Conservation (phyloP, 2,329 filamentous ascomycete genomes). For the Epichloe sp. region DNA sequence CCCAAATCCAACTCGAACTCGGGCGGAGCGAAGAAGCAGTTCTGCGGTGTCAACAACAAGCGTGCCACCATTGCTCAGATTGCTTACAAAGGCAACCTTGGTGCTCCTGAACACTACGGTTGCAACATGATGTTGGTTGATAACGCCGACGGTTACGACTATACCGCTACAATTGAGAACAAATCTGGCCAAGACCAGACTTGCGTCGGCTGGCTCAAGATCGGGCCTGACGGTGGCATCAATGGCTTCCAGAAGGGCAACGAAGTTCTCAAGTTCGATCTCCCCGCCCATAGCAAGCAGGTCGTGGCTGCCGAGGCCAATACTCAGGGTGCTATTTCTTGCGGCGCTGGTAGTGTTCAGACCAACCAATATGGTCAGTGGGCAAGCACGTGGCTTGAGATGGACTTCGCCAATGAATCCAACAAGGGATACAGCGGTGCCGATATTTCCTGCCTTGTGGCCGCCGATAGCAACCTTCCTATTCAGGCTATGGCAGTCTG, state of each 20-base stretch:
- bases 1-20: constrained; percentile 10
- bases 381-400: constrained; percentile 35
- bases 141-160: constrained; percentile 28
- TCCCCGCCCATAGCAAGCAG: constrained; percentile 24
- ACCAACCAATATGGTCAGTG: constrained; percentile 27
- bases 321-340: constrained; percentile 36
- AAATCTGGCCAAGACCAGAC: constrained; percentile 20
- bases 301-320: constrained; percentile 31
- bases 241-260: constrained; percentile 36
- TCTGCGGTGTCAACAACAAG: constrained; percentile 28
- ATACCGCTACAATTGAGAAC: constrained; percentile 29
- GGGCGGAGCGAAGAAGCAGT: constrained; percentile 14
- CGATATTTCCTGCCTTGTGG: constrained; percentile 36
- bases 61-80: constrained; percentile 34
- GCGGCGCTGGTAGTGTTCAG: constrained; percentile 20
- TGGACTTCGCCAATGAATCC: constrained; percentile 30
- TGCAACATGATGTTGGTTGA: constrained; percentile 38
- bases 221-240: constrained; percentile 28
- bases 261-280: constrained; percentile 26
- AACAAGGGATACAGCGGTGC: constrained; percentile 38
- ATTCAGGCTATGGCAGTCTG: constrained; percentile 26
- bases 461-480: constrained; percentile 18
- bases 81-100: constrained; percentile 34
- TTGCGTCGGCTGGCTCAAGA: constrained; percentile 40
- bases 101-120: constrained; percentile 27